A percentile compares a stretch with the other conserved stretches of the same genome.
These are phyloP conservation scores for Brachypodium distachyon DNA, from an alignment of 202 grass and related monocot species.

Conservation along the genomic window DNA sequence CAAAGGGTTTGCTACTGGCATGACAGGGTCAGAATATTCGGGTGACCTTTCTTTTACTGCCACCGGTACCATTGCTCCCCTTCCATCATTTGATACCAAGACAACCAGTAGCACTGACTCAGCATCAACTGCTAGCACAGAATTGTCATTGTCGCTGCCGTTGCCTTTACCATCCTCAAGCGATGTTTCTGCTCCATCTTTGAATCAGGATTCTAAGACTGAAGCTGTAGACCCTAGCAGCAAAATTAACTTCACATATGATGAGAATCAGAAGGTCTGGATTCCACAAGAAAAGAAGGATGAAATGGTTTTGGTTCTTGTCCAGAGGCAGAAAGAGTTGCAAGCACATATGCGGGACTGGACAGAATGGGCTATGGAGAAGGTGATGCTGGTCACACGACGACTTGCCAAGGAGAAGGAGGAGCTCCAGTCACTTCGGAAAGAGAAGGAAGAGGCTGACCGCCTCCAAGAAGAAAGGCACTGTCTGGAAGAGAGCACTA, in stretches of 20 bases:
- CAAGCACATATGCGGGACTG: slow-evolving; percentile 72
- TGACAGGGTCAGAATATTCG: slow-evolving; percentile 42
- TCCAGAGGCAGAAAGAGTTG: slow-evolving; percentile 70
- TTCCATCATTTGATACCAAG: slow-evolving; percentile 42
- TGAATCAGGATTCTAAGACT: slow-evolving; percentile 24
- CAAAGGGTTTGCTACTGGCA: slow-evolving; percentile 46
- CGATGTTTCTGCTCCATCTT: slow-evolving; percentile 13
- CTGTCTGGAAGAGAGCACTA: slow-evolving; percentile 63
- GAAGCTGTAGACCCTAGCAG: slow-evolving; percentile 29
- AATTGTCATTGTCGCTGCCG: slow-evolving; percentile 62
- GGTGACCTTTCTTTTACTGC: slow-evolving; percentile 62
- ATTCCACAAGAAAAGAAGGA: slow-evolving; percentile 78
- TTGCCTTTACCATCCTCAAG: slow-evolving; percentile 34
- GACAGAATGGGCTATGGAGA: slow-evolving; percentile 92
- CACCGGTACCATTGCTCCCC: slow-evolving; percentile 21
- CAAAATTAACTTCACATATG: slow-evolving; percentile 37
- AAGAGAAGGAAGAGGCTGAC: slow-evolving; percentile 62
- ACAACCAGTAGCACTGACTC: slow-evolving; percentile 10
- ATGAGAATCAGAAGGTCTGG: slow-evolving; percentile 52
- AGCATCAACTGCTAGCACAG: slow-evolving; percentile 48
- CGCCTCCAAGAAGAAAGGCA: slow-evolving; percentile 70
- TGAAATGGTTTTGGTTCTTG: slow-evolving; percentile 63
- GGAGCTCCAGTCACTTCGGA: slow-evolving; percentile 66
- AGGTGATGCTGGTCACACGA: slow-evolving; percentile 88
- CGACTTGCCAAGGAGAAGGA: slow-evolving; percentile 85